Evolutionary conservation across 331 rosid genomes (phyloP), one percentile per base, ranked within the genome.

Genomic region (Acacia pycnantha): DNA sequence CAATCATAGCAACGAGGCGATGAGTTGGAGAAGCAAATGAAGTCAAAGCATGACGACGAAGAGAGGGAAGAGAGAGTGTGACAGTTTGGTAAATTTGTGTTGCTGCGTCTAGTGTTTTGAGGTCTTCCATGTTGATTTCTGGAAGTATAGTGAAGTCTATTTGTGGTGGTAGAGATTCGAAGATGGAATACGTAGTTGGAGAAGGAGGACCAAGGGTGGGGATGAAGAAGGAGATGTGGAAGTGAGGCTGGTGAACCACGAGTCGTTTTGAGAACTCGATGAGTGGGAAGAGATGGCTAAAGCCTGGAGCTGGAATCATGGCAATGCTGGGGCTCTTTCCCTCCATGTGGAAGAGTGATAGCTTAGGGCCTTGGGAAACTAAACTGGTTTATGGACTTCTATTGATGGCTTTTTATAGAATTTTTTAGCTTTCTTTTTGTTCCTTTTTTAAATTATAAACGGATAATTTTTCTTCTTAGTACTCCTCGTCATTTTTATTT

Each of bases 71-170:
- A 22, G 87, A 84, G 40, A 47, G 35, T 4, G 78, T 24, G 1
- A 80, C 70, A 0, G 51, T 61, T 78, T 58, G 84, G 19, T 69
- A 53, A 41, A 79, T 75, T 40, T 50, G 54, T 4, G 79, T 22
- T 19, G 41, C 69, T 0, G 74, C 59, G 16, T 61, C 8, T 15
- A 35, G 9, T 8, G 3, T 12, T 9, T 37, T n/a, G 3, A 80
- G 78, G 74, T 70, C 43, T 40, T 75, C 43, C 10, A 11, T 16
- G 81, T 69, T 80, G 21, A 84, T 24, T 48, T 75, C 75, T 2
- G 84, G 87, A 12, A 84, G 84, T 16, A 80, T 1, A 27, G 8
- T 70, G 84, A 48, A 80, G 65, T 80, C 33, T 31, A 31, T 31
- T 31, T 31, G 33, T 31, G 33, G 33, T 31, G 33, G 33, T 31